Conservation (phyloP, 2,329 filamentous ascomycete genomes). For the Trichoderma atrobrunneum region DNA sequence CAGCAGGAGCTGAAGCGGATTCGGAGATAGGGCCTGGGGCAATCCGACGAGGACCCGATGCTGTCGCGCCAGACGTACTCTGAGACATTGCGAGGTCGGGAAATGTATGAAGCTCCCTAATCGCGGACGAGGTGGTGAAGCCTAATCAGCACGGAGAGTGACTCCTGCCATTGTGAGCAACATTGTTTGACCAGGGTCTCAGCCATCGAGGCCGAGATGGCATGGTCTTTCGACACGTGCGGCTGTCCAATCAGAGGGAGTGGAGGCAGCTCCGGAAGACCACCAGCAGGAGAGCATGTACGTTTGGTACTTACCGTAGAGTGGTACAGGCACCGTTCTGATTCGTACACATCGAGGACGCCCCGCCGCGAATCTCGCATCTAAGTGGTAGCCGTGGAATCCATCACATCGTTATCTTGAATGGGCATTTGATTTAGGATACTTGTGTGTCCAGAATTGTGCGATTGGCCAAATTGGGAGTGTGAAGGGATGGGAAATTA, state of each 20-base stretch:
- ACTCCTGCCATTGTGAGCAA: background rate
- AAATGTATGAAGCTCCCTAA: background rate
- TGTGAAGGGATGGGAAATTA: background rate
- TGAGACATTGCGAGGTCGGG: background rate
- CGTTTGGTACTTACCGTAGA: background rate
- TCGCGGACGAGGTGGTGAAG: background rate
- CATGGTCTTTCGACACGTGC: background rate
- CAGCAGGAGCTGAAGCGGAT: background rate
- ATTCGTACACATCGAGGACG: background rate
- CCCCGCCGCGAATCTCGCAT: background rate
- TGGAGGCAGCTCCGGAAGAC: background rate
- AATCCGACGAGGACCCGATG: background rate
- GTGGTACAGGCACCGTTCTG: background rate
- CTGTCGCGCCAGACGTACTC: background rate
- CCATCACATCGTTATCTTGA: background rate
- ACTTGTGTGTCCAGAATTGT: background rate
- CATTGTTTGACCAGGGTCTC: background rate
- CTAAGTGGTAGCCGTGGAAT: background rate
- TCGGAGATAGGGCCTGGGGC: background rate
- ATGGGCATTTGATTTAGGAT: background rate
- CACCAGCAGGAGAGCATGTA: background rate
- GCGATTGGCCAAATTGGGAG: background rate
- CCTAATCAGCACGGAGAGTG: background rate
- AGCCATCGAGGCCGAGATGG: background rate
- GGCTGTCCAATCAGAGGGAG: background rate